Base-by-base conservation (phyloP, 371 early-diverging fungal species). In the Phascolomyces articulosus region DNA sequence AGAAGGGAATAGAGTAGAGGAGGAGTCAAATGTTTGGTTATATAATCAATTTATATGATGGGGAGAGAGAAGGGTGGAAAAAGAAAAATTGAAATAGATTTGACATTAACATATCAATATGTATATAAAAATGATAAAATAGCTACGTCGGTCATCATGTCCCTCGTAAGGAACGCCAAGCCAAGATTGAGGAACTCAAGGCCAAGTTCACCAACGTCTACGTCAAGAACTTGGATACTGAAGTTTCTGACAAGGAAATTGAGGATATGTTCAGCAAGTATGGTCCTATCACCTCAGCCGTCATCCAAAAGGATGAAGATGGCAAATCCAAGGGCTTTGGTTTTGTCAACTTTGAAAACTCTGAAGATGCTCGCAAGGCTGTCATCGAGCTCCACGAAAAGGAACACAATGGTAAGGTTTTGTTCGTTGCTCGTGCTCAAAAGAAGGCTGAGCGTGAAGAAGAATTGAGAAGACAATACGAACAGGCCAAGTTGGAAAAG, bases 361-460 rank as follows among this genome's bases (percentile, higher is more conserved):
- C 96, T 86, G 95, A 96, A 72, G 89, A 88, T 61, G 99, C 99
- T 48, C 83, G 86, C 69, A 83, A 80, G 61, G 99, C 99, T 29
- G 97, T 99, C 38, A 95, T 93, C 60, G 94, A 87, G 55, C 87
- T 99, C 76, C 91, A 99, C 86, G 98, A 96, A 62, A 90, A 91
- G 67, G 96, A 97, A 48, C 81, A 89, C 77, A 82, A 89, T 66
- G 97, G 95, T 62, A 95, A 97, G 88, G 89, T 85, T 67, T 85
- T 99, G 61, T 99, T 93, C 73, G 98, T 99, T 40, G 88, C 95
- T 67, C 97, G 98, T 72, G 99, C 99, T 63, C 99, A 99, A 85
- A 98, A 95, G 93, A 99, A 98, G 90, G 78, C 84, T 53, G 99
- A 99, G 83, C 95, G 99, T 77, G 96, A 95, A 69, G 97, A 96